Base-by-base conservation (phyloP, 148 eudicot species). In the Pharnaceum exiguum region DNA sequence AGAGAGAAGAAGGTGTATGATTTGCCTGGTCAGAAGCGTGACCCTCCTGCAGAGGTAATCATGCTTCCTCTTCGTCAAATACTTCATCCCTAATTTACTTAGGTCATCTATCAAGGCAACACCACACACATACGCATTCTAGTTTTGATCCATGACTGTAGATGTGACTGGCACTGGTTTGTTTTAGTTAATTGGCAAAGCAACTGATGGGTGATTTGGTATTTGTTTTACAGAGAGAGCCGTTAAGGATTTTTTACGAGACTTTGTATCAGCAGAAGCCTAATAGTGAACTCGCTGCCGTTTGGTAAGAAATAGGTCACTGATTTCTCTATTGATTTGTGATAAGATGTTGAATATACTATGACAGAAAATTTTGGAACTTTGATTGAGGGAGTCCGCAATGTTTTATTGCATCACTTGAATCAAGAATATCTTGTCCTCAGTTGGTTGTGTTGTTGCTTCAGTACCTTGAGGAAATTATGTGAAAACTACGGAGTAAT, bases 21-120 rank as follows among this genome's bases (percentile, higher is more conserved):
- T 76, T 77, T 89, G 73, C 97, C 88, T 35, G 97, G 97, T 24
- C 95, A 90, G 77, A 86, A 84, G 68, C 77, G 95, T 43, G 97
- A 90, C 60, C 79, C 86, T 63, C 95, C 97, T 50, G 86, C 78
- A 65, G 86, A 88, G 75, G 96, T 88, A 70, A 37, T 47, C 40
- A 68, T 33, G 2, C n/a, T 32, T 27, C 8, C 0, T 16, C 12
- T 22, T 47, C n/a, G n/a, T n/a, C n/a, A n/a, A n/a, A n/a, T n/a
- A n/a, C n/a, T 28, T 10, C n/a, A 25, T 26, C 3, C 11, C 9
- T n/a, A n/a, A n/a, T n/a, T n/a, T n/a, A n/a, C n/a, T n/a, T n/a
- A n/a, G n/a, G n/a, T n/a, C n/a, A n/a, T n/a, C n/a, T n/a, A n/a
- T n/a, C n/a, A n/a, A n/a, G n/a, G n/a, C n/a, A n/a, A n/a, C n/a